Percentiles rank a stretch among this genome's conserved stretches.
Conservation (phyloP, 2,329 filamentous ascomycete genomes). For the Pleomassaria siparia region DNA sequence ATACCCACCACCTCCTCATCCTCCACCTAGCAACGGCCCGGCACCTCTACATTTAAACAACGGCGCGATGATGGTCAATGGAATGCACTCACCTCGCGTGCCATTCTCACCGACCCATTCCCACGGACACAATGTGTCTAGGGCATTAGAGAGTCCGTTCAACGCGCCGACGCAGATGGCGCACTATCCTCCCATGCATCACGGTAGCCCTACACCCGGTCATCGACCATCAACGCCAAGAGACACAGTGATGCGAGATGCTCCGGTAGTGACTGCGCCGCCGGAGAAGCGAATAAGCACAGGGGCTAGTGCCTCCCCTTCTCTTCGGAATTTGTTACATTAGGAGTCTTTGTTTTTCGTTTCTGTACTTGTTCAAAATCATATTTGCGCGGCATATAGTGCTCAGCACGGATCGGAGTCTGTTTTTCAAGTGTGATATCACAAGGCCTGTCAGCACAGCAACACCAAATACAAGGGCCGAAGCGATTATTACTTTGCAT, state of each 20-base stretch:
- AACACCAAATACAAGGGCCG: neutral
- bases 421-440: neutral
- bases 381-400: constrained; percentile 3
- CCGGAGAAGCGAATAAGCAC: constrained; percentile 28
- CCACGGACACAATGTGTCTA: constrained; percentile 35
- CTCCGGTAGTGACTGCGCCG: constrained; percentile 23
- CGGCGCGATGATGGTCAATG: constrained; percentile 36
- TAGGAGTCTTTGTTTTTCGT: constrained; percentile 26
- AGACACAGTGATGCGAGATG: constrained; percentile 38
- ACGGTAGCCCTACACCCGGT: constrained; percentile 35
- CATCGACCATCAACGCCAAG: constrained; percentile 36
- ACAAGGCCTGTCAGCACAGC: neutral
- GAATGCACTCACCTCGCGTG: constrained; percentile 42
- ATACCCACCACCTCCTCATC: constrained; percentile 27
- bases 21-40: constrained; percentile 28
- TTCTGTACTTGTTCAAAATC: constrained; percentile 8
- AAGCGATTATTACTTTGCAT: constrained; percentile 1
- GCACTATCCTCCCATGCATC: constrained; percentile 31
- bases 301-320: constrained; percentile 51
- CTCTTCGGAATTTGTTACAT: constrained; percentile 50
- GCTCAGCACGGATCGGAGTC: constrained; percentile 9
- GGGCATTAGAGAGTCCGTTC: constrained; percentile 40
- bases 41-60: constrained; percentile 38
- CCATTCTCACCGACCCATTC: constrained; percentile 41
- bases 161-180: constrained; percentile 25